phyloP scores from a whole-genome alignment of 2,329 filamentous ascomycete species.

The Westerdykella aurantiaca region DNA sequence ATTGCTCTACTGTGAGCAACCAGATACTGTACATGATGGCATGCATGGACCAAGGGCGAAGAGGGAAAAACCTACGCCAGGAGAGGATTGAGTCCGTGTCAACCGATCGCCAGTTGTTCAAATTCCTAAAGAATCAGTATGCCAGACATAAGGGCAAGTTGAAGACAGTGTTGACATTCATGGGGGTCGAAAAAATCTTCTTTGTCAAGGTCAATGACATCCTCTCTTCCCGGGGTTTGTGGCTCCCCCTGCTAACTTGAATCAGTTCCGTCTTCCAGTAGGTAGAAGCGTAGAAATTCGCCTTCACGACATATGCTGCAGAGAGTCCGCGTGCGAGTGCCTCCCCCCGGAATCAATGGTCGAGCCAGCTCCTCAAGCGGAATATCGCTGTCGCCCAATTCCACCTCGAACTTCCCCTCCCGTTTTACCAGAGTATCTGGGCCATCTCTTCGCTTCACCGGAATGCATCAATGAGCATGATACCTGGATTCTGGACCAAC shows the following conservation, averaged over 20 bases:
- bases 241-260: background rate
- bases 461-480: conserved; percentile 13
- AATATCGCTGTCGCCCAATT: conserved; percentile 19
- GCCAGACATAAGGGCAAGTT: conserved; percentile 7
- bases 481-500: conserved; percentile 16
- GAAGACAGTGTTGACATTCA: conserved; percentile 8
- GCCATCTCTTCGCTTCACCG: conserved; percentile 15
- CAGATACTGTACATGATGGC: conserved; percentile 14
- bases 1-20: conserved; percentile 2
- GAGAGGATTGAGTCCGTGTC: conserved; percentile 12
- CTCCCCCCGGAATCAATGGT: conserved; percentile 17
- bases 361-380: conserved; percentile 16
- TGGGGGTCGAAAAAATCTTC: conserved; percentile 13
- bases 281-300: conserved; percentile 18
- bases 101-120: conserved; percentile 15
- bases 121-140: conserved; percentile 14
- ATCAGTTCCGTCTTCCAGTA: conserved; percentile 9
- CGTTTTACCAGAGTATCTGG: conserved; percentile 14
- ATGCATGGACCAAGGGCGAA: conserved; percentile 12
- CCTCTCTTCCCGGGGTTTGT: background rate
- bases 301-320: conserved; percentile 14
- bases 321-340: conserved; percentile 12
- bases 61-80: conserved; percentile 13
- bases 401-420: conserved; percentile 18
- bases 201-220: conserved; percentile 13